Conservation (phyloP, 2,329 filamentous ascomycete genomes). For the Penicillium brasilianum region DNA sequence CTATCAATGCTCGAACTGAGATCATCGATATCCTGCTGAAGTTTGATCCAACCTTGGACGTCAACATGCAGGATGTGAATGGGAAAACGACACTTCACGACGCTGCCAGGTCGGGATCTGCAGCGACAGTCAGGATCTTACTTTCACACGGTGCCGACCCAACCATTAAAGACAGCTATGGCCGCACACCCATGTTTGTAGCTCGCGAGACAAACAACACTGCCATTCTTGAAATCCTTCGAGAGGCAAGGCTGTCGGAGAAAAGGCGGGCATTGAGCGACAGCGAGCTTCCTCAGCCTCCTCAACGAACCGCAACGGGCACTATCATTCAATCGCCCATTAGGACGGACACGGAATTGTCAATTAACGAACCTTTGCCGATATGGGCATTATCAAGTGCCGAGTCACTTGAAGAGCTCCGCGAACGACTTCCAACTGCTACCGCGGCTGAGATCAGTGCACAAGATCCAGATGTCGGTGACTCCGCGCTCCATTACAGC, state of each 20-base stretch:
- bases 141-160: constrained; percentile 4
- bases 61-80: constrained; percentile 9
- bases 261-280: background rate
- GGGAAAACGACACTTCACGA: constrained; percentile 10
- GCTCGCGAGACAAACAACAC: constrained; percentile 4
- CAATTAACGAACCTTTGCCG: background rate
- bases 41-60: constrained; percentile 6
- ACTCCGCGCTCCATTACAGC: constrained; percentile 11
- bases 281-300: background rate
- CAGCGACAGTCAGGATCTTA: background rate
- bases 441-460: constrained; percentile 4
- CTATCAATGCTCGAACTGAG: constrained; percentile 4
- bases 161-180: constrained; percentile 7
- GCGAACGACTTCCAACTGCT: background rate
- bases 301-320: constrained; percentile 6
- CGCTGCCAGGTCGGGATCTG: constrained; percentile 1
- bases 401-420: constrained; percentile 6
- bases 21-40: constrained; percentile 1
- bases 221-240: background rate
- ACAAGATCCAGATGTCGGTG: constrained; percentile 9
- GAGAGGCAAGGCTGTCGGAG: background rate
- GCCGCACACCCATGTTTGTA: constrained; percentile 9
- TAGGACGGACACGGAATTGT: constrained; percentile 6
- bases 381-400: constrained; percentile 6
- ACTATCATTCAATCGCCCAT: background rate